A percentile compares a stretch with the other conserved stretches of the same genome.
phyloP scores from a whole-genome alignment of 345 rosid genomes.

The Lenwebbia sp. region DNA sequence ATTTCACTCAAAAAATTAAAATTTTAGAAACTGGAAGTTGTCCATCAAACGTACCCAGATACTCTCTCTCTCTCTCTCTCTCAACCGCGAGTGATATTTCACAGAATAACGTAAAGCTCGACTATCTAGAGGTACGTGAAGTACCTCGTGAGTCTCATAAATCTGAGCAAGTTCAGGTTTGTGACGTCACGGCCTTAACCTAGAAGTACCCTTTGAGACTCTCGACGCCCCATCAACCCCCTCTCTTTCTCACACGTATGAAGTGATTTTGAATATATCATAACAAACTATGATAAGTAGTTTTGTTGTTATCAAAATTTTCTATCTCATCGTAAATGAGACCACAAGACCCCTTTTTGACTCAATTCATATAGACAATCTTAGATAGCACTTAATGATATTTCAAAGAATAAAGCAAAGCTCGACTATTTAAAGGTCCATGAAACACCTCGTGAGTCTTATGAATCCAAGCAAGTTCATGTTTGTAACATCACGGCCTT shows the following conservation, averaged over 20 bases:
- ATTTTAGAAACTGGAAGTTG: background rate
- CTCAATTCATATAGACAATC: too few species aligned
- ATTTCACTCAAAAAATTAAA: background rate
- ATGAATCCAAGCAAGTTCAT: background rate
- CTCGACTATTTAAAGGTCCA: background rate
- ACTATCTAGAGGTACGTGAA: background rate
- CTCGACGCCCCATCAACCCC: too few species aligned
- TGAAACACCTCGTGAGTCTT: background rate
- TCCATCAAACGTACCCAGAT: background rate
- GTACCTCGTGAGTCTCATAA: background rate
- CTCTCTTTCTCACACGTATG: too few species aligned
- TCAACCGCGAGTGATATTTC: rapidly evolving
- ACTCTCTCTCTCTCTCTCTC: background rate
- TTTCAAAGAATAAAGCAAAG: background rate
- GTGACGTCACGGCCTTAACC: background rate
- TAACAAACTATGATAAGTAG: too few species aligned
- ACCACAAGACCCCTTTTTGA: too few species aligned
- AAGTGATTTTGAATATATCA: too few species aligned
- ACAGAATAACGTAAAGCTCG: background rate
- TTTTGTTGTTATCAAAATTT: too few species aligned
- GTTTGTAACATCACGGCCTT: too few species aligned
- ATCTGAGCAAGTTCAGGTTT: background rate
- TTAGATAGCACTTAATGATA: background rate
- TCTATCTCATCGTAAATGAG: too few species aligned
- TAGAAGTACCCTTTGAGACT: background rate